Evolutionary conservation across 2,329 filamentous ascomycete genomes (phyloP), one percentile per base, ranked within the genome.

Genomic region (Cladophialophora exuberans): DNA sequence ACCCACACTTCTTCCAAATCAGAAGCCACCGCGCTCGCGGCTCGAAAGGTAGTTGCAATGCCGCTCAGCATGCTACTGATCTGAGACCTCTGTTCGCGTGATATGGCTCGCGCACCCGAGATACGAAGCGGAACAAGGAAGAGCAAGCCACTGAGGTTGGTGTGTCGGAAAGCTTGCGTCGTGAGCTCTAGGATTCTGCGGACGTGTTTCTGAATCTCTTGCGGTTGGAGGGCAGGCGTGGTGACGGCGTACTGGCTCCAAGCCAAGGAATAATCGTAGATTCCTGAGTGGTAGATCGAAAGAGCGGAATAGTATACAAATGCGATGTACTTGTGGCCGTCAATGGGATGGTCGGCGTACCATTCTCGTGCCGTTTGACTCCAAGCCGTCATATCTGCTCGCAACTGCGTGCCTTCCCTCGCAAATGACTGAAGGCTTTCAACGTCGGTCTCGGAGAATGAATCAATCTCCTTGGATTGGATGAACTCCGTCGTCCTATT

Each of bases 261-360:
- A 3, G 42, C 42, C 10, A 5, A 13, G 18, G 28, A 30, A 39
- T 51, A 51, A 25, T 51, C 47, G 33, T 51, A 51, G 20, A 30
- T 42, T 3, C 47, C 47, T 20, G 47, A 51, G 11, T 23, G 47
- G 30, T 51, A 51, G 20, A 51, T 42, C 10, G 47, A 51, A 17
- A 51, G 41, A 2, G 47, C 47, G 9, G 47, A 23, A 17, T 51
- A 28, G 28, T 23, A 51, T 25, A 51, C 20, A 17, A 15, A 23
- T 9, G 47, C 33, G 35, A 51, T 41, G 15, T 4, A 17, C 11
- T n/a, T 10, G 9, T 43, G 20, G 31, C 17, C 11, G 17, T 26
- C 33, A n/a, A 7, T 31, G 6, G 28, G 28, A 7, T 6, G 6
- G 6, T 6, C 7, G 13, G 28, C 7, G 6, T 7, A 7, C 28